Base-by-base conservation (phyloP, 2,329 filamentous ascomycete genomes). In the Trichophyton mentagrophytes region DNA sequence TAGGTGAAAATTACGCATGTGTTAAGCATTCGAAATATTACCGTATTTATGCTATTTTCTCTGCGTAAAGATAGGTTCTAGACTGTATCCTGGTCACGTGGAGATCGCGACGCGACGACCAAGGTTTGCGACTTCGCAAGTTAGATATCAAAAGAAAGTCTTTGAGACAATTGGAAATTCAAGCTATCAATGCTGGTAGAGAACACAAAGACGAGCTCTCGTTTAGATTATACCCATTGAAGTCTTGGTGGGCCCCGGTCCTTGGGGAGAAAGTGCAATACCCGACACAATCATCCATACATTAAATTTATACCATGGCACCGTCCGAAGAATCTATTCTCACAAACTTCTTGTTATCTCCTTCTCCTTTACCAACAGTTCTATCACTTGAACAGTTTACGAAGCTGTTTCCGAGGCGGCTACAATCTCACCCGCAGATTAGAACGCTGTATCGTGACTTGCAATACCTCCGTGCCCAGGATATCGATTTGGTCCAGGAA, bases 381-480 rank as follows among this genome's bases (percentile, higher is more conserved):
- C 78, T 90, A 66, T 85, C 89, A 6, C 80, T 90, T 55, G 79
- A 85, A 61, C 82, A 89, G 65, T 95, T 95, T 77, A 84, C 83
- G 49, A 80, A 85, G 30, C 80, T 92, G 47, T 93, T 95, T 69
- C 89, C 90, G 9, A 82, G 80, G 58, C 73, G 82, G 44, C 78
- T 85, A 57, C 86, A 85, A 62, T 76, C 80, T 25, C 86, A 85
- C 55, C 82, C 87, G 0, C 84, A 86, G 61, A 80, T 92, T 56
- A 82, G 84, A 61, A 77, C 80, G 0, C 78, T 96, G 3, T 95
- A 95, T 70, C 84, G 87, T 56, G 88, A 93, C 70, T 79, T 95
- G 2, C 88, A 93, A 68, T 80, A 85, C 62, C 82, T 90, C 69
- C 84, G 90, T 60, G 84, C 85, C 63, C 79, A 80, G 56, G 77